Evolutionary conservation across 139 green algal species (phyloP).

Genomic region (Asterochloris erici): DNA sequence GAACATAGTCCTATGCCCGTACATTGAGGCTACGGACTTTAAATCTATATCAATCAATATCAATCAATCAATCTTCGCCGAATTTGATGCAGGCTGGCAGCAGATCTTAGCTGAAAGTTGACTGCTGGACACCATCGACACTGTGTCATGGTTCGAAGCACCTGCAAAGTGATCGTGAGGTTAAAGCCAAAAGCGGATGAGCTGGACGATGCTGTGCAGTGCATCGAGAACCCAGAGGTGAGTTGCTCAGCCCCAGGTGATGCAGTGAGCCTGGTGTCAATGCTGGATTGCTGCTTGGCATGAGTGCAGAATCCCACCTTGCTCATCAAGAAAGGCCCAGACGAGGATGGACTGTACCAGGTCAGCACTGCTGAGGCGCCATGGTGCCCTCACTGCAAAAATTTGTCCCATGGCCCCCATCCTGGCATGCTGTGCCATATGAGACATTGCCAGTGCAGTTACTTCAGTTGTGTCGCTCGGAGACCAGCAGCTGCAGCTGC

Average conservation of each 20-base stretch:
- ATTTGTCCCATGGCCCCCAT: not conserved
- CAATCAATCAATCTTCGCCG: no score
- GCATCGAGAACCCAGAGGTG: constrained; percentile 13
- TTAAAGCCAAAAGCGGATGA: constrained; percentile 19
- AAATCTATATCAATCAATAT: no score
- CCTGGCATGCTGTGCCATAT: not conserved
- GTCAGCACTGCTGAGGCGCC: not conserved
- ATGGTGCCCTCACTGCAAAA: not conserved
- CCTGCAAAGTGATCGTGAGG: constrained; percentile 20
- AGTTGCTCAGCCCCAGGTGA: not conserved
- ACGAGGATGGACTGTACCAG: constrained; percentile 21
- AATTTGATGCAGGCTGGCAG: no score
- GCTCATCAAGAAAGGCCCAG: constrained; percentile 15
- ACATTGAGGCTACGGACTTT: no score
- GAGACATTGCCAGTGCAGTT: not conserved
- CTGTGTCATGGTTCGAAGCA: constrained; percentile 6
- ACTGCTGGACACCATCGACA: no score
- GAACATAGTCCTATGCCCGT: no score
- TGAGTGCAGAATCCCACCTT: constrained; percentile 10
- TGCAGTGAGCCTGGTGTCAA: not conserved
- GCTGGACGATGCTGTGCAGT: constrained; percentile 9
- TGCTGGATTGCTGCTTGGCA: not conserved
- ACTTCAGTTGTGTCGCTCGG: not conserved
- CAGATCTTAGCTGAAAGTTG: no score
- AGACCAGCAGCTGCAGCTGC: no score